Evolutionary conservation across 164 flowering plant species (phyloP).

Genomic region (Vitis labrusca): DNA sequence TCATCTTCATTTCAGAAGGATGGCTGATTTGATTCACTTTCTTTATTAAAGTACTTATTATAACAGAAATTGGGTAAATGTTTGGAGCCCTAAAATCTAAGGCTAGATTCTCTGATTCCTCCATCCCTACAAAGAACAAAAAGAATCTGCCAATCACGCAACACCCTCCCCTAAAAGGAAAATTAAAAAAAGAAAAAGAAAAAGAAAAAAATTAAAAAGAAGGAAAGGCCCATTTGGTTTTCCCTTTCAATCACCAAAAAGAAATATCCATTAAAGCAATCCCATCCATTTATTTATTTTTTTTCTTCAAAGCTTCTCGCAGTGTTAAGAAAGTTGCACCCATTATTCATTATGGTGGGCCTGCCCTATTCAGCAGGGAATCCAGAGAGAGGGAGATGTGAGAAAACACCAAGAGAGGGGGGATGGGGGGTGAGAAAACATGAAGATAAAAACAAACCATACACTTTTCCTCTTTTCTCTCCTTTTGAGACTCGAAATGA

Average conservation of each 20-base stretch:
- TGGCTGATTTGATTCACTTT: constrained; percentile 24
- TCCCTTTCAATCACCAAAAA: constrained; percentile 44
- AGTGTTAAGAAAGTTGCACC: constrained; percentile 48
- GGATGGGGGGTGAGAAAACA: constrained; percentile 29
- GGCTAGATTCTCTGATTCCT: constrained; percentile 87
- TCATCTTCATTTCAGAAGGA: constrained; percentile 6
- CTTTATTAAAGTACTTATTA: constrained; percentile 3
- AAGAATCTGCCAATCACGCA: constrained; percentile 68
- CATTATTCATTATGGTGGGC: constrained; percentile 74
- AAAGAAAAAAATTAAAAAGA: constrained; percentile 10
- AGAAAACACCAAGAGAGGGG: constrained; percentile 19
- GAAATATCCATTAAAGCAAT: constrained; percentile 37
- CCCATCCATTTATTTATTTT: constrained; percentile 25
- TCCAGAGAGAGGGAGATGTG: constrained; percentile 23
- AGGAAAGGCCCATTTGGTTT: constrained; percentile 26
- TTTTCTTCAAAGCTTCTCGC: constrained; percentile 30
- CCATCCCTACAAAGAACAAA: constrained; percentile 59
- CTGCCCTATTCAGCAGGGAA: constrained; percentile 51
- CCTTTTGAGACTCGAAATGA: constrained; percentile 63
- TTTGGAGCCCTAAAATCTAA: constrained; percentile 50
- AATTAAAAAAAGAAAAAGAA: constrained; percentile 13
- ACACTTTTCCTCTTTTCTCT: constrained; percentile 66
- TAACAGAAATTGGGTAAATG: constrained; percentile 13
- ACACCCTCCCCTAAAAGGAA: constrained; percentile 29
- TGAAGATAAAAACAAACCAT: constrained; percentile 69